Evolutionary conservation across 768 basidiomycete genomes (phyloP).

Genomic region (Ramaria sp.): DNA sequence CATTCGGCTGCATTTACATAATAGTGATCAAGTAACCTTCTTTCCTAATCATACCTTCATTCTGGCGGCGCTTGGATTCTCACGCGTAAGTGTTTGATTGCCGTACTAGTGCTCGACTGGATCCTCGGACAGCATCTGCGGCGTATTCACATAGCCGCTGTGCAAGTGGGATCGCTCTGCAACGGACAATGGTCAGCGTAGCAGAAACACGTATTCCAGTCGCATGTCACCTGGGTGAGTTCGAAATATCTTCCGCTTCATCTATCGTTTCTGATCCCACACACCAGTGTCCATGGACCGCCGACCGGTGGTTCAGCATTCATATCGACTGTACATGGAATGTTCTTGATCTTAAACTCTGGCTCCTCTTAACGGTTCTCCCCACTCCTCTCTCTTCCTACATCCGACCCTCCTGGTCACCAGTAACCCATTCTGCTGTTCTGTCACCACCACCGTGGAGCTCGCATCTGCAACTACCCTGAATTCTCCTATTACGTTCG

Average conservation of each 20-base stretch:
- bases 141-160: constrained; percentile 49
- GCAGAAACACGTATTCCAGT: constrained; percentile 2
- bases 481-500: neutral
- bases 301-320: constrained; percentile 11
- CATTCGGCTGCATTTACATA: too few relatives aligned
- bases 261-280: neutral
- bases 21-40: too few relatives aligned
- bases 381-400: neutral
- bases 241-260: neutral
- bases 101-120: too few relatives aligned
- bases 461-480: neutral
- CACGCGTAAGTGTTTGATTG: too few relatives aligned
- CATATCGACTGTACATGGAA: constrained; percentile 10
- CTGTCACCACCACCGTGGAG: neutral
- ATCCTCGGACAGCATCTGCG: too few relatives aligned
- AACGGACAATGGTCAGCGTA: constrained; percentile 57
- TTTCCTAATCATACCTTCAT: too few relatives aligned
- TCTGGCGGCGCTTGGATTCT: too few relatives aligned
- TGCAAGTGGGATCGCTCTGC: constrained; percentile 83
- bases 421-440: neutral
- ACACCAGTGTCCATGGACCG: constrained; percentile 11
- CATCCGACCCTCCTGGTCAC: constrained; percentile 3
- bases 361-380: constrained; percentile 3
- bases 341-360: constrained; percentile 7
- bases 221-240: constrained; percentile 5